phyloP scores from a whole-genome alignment of 2,329 filamentous ascomycete species.

The Epichloe aotearoae region DNA sequence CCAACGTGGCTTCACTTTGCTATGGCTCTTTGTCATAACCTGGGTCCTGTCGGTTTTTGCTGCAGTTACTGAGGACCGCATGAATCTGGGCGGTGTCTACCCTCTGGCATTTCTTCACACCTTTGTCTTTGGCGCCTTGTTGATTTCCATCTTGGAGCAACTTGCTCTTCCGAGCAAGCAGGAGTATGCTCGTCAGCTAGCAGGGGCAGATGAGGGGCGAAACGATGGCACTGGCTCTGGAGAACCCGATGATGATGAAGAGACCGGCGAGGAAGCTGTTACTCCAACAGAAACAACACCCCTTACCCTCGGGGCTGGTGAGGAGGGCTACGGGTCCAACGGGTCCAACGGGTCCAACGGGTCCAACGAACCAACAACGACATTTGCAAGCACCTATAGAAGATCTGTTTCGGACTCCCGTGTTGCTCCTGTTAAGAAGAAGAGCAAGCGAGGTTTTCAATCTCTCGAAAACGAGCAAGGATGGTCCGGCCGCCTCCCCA shows the following conservation, averaged over 20 bases:
- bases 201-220: constrained; percentile 32
- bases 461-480: constrained; percentile 62
- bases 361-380: constrained; percentile 26
- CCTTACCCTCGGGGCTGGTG: constrained; percentile 35
- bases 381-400: constrained; percentile 43
- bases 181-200: constrained; percentile 49
- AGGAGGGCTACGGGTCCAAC: constrained; percentile 21
- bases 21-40: constrained; percentile 70
- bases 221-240: constrained; percentile 19
- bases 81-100: constrained; percentile 64
- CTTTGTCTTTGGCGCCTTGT: constrained; percentile 57
- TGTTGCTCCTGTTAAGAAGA: constrained; percentile 10
- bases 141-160: constrained; percentile 67
- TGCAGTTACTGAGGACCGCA: constrained; percentile 64
- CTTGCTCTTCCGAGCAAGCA: constrained; percentile 62
- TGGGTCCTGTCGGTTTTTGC: constrained; percentile 61
- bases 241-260: not conserved
- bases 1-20: constrained; percentile 63
- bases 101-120: constrained; percentile 69
- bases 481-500: constrained; percentile 70
- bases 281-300: constrained; percentile 40
- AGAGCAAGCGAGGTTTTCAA: constrained; percentile 14
- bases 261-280: constrained; percentile 14
- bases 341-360: constrained; percentile 17
- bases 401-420: constrained; percentile 26